Percentiles rank a stretch among this genome's conserved stretches.
These are phyloP conservation scores for Alternaria angustiovoidea DNA, from an alignment of 2,329 filamentous ascomycete genomes.

Conservation along the genomic window DNA sequence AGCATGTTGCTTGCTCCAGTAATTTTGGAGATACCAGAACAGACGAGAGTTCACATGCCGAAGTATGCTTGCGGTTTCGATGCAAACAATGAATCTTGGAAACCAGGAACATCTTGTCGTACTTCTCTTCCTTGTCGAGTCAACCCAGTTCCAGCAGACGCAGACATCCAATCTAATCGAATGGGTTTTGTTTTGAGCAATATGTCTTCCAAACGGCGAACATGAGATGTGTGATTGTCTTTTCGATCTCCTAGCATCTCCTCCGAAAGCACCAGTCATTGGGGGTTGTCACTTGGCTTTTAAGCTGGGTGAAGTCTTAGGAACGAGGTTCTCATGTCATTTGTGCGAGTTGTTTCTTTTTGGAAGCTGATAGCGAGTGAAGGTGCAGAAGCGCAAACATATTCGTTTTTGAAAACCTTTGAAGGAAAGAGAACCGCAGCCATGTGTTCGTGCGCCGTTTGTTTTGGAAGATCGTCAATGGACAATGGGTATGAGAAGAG, in stretches of 20 bases:
- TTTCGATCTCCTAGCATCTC: neutral
- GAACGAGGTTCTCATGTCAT: neutral
- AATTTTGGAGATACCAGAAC: too few relatives aligned
- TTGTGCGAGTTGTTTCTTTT: too few relatives aligned
- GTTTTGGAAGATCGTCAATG: neutral
- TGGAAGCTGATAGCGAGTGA: neutral
- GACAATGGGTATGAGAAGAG: neutral
- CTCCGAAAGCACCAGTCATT: neutral
- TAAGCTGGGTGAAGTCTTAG: neutral
- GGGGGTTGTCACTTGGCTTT: neutral
- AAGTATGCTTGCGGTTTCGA: too few relatives aligned
- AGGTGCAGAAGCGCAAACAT: neutral
- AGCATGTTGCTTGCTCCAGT: too few relatives aligned
- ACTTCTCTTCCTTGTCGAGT: too few relatives aligned
- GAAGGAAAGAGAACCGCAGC: too few relatives aligned
- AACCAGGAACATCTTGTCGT: too few relatives aligned
- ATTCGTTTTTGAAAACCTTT: too few relatives aligned
- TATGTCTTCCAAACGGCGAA: neutral
- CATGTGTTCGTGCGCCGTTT: neutral
- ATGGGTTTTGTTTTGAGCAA: rapidly evolving
- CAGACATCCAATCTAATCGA: neutral
- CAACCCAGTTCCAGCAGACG: too few relatives aligned
- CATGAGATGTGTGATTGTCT: neutral
- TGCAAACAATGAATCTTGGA: too few relatives aligned
- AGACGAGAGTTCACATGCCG: too few relatives aligned